A percentile compares a stretch with the other conserved stretches of the same genome.
phyloP scores from a whole-genome alignment of 2,329 filamentous ascomycete genomes.

The Fusarium tjaetaba region DNA sequence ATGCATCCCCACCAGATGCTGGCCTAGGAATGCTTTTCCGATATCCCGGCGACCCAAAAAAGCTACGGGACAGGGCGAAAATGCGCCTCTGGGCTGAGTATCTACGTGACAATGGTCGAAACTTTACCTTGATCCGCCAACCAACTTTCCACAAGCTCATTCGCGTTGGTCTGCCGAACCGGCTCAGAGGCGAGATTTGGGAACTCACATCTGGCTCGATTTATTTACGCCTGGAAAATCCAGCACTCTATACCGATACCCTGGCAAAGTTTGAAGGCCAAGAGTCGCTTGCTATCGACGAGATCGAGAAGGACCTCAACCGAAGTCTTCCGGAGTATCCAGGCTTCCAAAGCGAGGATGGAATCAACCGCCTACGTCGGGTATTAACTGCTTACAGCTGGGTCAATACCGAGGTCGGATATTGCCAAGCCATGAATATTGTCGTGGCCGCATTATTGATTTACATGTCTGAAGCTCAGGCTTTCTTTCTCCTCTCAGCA shows the following conservation, averaged over 20 bases:
- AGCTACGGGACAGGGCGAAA: conserved; percentile 93
- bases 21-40: conserved; percentile 91
- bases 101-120: conserved; percentile 92
- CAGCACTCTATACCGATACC: conserved; percentile 84
- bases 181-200: conserved; percentile 94
- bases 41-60: conserved; percentile 94
- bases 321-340: conserved; percentile 96
- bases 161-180: conserved; percentile 91
- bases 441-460: conserved; percentile 97
- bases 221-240: conserved; percentile 86
- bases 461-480: conserved; percentile 96
- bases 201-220: conserved; percentile 92
- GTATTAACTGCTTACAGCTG: conserved; percentile 98
- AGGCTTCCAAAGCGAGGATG: conserved; percentile 95
- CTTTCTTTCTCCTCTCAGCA: conserved; percentile 91
- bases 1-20: conserved; percentile 76
- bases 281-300: conserved; percentile 94
- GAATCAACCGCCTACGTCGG: conserved; percentile 86
- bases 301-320: conserved; percentile 98
- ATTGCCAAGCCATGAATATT: conserved; percentile 99
- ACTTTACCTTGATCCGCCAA: conserved; percentile 90
- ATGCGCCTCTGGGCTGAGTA: conserved; percentile 99
- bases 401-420: conserved; percentile 94
- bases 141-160: conserved; percentile 98
- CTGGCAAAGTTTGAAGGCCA: conserved; percentile 83